Evolutionary conservation across 2,329 filamentous ascomycete species (phyloP).

Genomic region (Acrocalymma vagum): DNA sequence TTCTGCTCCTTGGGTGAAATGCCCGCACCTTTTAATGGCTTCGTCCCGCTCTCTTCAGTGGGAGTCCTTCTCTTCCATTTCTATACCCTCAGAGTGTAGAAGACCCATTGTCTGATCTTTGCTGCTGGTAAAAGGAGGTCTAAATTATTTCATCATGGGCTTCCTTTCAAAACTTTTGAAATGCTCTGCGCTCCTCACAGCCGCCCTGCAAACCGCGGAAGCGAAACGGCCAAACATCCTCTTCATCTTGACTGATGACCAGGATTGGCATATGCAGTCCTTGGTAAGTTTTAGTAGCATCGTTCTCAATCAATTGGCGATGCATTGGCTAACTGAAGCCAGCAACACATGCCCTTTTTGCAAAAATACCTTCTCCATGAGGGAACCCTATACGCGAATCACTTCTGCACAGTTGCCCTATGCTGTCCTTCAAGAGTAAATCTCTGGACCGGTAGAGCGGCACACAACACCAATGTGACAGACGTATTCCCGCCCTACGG

Average conservation of each 20-base stretch:
- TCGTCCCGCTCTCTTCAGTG: too few relatives aligned
- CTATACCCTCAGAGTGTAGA: too few relatives aligned
- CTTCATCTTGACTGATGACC: conserved; percentile 73
- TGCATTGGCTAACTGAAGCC: conserved; percentile 55
- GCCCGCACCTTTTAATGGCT: too few relatives aligned
- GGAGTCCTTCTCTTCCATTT: too few relatives aligned
- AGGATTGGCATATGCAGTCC: conserved; percentile 60
- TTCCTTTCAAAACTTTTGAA: too few relatives aligned
- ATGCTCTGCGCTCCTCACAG: too few relatives aligned
- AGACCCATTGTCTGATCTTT: too few relatives aligned
- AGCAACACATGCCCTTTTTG: conserved; percentile 67
- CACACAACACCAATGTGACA: conserved; percentile 76
- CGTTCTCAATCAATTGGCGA: too few relatives aligned
- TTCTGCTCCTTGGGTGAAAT: too few relatives aligned
- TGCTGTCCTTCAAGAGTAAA: conserved; percentile 73
- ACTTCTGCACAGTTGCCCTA: conserved; percentile 71
- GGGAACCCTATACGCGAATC: conserved; percentile 66
- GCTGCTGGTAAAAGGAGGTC: too few relatives aligned
- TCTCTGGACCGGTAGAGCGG: conserved; percentile 69
- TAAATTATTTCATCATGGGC: too few relatives aligned
- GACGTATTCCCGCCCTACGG: conserved; percentile 61
- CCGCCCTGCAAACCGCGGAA: too few relatives aligned
- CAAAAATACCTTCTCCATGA: conserved; percentile 63
- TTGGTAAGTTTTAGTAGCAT: conserved; percentile 4
- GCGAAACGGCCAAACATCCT: conserved; percentile 61